Evolutionary conservation across 805 yeast genomes (phyloP), one percentile per base, ranked within the genome.

Genomic region (Wickerhamomyces kurtzmanii): DNA sequence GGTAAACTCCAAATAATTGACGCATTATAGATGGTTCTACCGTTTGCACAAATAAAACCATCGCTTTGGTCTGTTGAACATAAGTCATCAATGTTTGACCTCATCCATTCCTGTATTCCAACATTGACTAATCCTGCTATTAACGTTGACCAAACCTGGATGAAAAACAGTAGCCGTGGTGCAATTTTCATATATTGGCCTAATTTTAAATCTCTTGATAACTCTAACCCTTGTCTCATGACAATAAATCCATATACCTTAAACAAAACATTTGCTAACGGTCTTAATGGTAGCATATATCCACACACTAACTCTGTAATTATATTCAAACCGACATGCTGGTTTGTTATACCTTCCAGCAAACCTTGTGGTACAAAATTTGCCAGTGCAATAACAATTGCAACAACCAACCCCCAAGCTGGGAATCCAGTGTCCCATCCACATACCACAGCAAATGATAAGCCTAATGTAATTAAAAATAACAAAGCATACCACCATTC

Each of bases 341-440:
- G 49, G 19, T 75, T 75, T 0, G 80, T 71, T 15, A 69, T 70
- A 12, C 77, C 71, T 20, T 69, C 73, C 24, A 75, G 57, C 5
- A 75, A 53, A 10, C 76, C 71, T 27, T 72, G 63, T 5, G 81
- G 81, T 21, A 74, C 53, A 32, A 73, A 59, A 37, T 72, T 72
- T 8, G 68, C 51, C 27, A 68, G 55, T 37, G 71, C 62, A 33
- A 75, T 58, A n/a, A 55, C 45, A 12, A 73, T 52, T 2, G 77
- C 71, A 43, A 73, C 55, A 30, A 75, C 67, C 14, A 73, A 56
- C 3, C 74, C 76, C 77, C 77, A 74, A n/a, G 73, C 64, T 3
- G 82, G 80, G 5, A 76, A 65, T 27, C 69, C 73, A 1, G 71
- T 59, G 23, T 64, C 55, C 47, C 58, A 59, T 4, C 40, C 43